These are phyloP conservation scores for Rubia occidens DNA, from an alignment of 305 asterid species.

Conservation along the genomic window DNA sequence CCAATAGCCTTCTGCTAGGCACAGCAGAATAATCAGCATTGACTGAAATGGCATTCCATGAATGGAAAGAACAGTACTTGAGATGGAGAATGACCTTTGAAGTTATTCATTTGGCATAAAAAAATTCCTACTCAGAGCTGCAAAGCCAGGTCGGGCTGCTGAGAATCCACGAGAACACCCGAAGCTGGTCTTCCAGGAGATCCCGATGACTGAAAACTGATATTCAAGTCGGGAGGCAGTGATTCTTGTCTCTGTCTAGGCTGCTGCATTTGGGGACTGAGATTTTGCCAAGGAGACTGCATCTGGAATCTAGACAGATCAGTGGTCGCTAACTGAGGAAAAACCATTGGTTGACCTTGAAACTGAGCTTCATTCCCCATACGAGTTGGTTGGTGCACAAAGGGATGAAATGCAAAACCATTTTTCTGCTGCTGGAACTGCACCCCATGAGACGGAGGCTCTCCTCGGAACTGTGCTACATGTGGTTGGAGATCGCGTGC, in stretches of 20 bases:
- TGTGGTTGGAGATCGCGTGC: slow-evolving; percentile 45
- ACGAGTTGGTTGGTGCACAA: slow-evolving; percentile 49
- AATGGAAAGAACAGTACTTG: neutral
- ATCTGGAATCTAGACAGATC: slow-evolving; percentile 74
- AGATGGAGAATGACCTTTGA: neutral
- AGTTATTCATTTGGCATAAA: slow-evolving; percentile 7
- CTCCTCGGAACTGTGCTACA: slow-evolving; percentile 40
- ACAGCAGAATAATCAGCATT: neutral
- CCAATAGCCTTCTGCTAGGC: neutral
- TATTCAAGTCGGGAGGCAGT: slow-evolving; percentile 80
- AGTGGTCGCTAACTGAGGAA: slow-evolving; percentile 50
- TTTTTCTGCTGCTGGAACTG: slow-evolving; percentile 39
- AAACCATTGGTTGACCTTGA: slow-evolving; percentile 47
- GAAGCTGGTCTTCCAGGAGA: slow-evolving; percentile 83
- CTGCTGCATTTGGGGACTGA: slow-evolving; percentile 47
- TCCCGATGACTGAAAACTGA: slow-evolving; percentile 76
- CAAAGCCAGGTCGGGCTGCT: slow-evolving; percentile 98
- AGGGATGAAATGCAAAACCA: slow-evolving; percentile 35
- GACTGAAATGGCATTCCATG: neutral
- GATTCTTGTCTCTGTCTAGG: slow-evolving; percentile 62
- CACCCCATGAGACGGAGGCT: slow-evolving; percentile 38
- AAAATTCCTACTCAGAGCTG: slow-evolving; percentile 45
- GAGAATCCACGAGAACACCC: slow-evolving; percentile 73
- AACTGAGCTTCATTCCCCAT: slow-evolving; percentile 45
- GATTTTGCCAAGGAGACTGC: slow-evolving; percentile 52